A percentile compares a stretch with the other conserved stretches of the same genome.
phyloP scores from a whole-genome alignment of 2,329 filamentous ascomycete species.

The Pseudofabraea citricarpa region DNA sequence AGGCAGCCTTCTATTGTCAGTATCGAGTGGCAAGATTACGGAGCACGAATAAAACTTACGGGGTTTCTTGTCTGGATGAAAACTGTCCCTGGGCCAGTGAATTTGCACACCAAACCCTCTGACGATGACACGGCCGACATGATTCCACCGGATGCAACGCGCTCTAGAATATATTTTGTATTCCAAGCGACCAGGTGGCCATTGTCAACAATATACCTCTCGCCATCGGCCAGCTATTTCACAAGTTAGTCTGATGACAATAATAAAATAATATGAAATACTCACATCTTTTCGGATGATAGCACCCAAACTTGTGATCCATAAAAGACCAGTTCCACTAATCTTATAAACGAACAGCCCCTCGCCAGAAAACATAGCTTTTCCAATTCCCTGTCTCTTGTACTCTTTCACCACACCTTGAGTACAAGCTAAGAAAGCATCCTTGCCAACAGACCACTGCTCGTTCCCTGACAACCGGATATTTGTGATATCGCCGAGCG shows the following conservation, averaged over 20 bases:
- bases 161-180: conserved; percentile 86
- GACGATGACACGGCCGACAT: conserved; percentile 79
- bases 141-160: conserved; percentile 84
- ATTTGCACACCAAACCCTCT: conserved; percentile 92
- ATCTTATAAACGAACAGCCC: conserved; percentile 89
- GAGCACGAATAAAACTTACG: conserved; percentile 35
- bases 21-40: background rate
- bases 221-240: conserved; percentile 52
- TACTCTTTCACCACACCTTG: conserved; percentile 85
- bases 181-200: conserved; percentile 96
- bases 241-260: conserved; percentile 8
- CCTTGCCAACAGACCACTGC: conserved; percentile 79
- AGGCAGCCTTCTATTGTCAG: conserved; percentile 15
- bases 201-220: conserved; percentile 90
- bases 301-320: conserved; percentile 90
- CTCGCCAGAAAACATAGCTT: conserved; percentile 92
- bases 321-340: conserved; percentile 72
- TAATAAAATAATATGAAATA: conserved; percentile 15
- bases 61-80: conserved; percentile 92
- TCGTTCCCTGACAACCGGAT: conserved; percentile 68
- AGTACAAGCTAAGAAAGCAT: conserved; percentile 81
- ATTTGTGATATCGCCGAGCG: conserved; percentile 80
- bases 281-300: conserved; percentile 91
- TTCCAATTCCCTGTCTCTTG: conserved; percentile 79
- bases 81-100: conserved; percentile 84